phyloP scores from a whole-genome alignment of 2,329 filamentous ascomycete genomes.

The Penicillium palitans region DNA sequence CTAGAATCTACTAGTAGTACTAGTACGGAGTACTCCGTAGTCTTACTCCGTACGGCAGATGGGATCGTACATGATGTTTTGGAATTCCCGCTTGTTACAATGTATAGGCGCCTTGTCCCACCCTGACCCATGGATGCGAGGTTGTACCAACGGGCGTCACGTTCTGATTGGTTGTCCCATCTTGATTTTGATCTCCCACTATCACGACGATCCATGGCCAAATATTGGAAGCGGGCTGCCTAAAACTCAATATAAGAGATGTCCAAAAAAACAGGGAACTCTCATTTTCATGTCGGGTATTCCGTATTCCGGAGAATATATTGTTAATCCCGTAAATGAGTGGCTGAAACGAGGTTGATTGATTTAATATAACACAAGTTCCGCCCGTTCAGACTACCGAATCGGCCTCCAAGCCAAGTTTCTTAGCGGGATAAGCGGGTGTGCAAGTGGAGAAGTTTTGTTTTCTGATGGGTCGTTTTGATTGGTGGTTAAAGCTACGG shows the following conservation, averaged over 20 bases:
- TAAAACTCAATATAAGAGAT: not conserved
- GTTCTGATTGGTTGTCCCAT: not conserved
- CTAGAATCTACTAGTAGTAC: not conserved
- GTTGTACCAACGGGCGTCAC: not conserved
- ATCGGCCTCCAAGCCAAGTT: conserved; percentile 25
- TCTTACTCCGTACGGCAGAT: not conserved
- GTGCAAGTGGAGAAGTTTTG: conserved; percentile 6
- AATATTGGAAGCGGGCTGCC: not conserved
- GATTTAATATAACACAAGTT: conserved; percentile 21
- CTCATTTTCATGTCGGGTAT: not conserved
- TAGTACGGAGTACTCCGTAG: not conserved
- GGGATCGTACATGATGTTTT: not conserved
- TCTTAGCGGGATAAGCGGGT: conserved; percentile 17
- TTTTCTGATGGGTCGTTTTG: not conserved
- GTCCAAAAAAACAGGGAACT: not conserved
- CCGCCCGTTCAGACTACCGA: conserved; percentile 4
- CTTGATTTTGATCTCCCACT: not conserved
- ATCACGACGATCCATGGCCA: not conserved
- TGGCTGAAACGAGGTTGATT: conserved; percentile 17
- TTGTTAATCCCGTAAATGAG: not conserved
- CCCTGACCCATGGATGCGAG: not conserved
- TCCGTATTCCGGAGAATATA: not conserved
- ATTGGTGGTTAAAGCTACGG: conserved; percentile 15
- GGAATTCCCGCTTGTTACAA: not conserved
- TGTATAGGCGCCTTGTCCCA: not conserved